These are phyloP conservation scores for Gloeopeniophorella convolvens DNA, from an alignment of 768 basidiomycete genomes.

Conservation along the genomic window DNA sequence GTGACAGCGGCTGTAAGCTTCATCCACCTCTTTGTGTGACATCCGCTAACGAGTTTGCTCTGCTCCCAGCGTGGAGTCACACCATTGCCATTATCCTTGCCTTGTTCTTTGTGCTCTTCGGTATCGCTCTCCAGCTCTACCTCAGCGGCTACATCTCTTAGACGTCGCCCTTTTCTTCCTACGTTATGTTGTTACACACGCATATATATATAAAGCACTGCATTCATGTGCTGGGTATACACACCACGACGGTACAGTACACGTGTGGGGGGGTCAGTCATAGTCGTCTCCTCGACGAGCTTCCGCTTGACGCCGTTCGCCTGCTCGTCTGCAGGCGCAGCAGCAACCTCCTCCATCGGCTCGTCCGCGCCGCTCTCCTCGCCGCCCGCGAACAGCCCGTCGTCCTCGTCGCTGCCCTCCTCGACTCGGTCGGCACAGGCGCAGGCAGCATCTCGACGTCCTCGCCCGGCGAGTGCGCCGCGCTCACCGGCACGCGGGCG, in stretches of 20 bases:
- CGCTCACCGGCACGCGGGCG: slow-evolving; percentile 57
- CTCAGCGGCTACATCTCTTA: slow-evolving; percentile 18
- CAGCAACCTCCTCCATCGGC: slow-evolving; percentile 72
- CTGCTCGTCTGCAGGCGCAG: slow-evolving; percentile 18
- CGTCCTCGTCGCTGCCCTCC: slow-evolving; percentile 72
- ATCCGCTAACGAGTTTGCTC: not conserved
- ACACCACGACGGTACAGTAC: too few species aligned
- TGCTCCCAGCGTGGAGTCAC: slow-evolving; percentile 29
- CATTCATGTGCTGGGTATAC: not conserved
- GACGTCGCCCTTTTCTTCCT: not conserved
- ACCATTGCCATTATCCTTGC: slow-evolving; percentile 37
- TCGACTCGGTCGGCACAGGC: slow-evolving; percentile 37
- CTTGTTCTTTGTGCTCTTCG: slow-evolving; percentile 37
- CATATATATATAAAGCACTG: too few species aligned
- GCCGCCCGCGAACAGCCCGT: slow-evolving; percentile 70
- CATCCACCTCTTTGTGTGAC: not conserved
- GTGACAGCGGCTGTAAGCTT: slow-evolving; percentile 25
- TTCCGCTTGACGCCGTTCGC: slow-evolving; percentile 70
- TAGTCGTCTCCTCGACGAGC: slow-evolving; percentile 86
- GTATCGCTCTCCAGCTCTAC: slow-evolving; percentile 33
- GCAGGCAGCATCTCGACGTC: slow-evolving; percentile 58
- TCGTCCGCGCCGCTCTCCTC: slow-evolving; percentile 69
- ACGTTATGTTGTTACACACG: too few species aligned
- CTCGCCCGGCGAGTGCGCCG: slow-evolving; percentile 51
- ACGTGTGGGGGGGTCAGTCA: slow-evolving; percentile 54